Base-by-base conservation (phyloP, 2,329 filamentous ascomycete genomes). In the Diaporthe vaccinii region DNA sequence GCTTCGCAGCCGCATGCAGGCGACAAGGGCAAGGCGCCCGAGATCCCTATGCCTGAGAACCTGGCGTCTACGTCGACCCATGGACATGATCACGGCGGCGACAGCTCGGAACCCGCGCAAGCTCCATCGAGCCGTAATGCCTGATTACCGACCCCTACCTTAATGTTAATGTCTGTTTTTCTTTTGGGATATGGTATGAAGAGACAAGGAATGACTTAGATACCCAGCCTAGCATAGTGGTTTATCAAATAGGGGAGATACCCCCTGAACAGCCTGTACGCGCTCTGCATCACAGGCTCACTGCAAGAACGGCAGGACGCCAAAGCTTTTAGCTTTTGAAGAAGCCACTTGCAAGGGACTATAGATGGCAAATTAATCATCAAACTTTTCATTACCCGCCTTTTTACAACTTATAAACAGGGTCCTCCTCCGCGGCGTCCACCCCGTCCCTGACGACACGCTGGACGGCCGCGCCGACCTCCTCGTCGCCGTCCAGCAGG, bases 351-450 rank as follows among this genome's bases (percentile, higher is more conserved):
- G 57, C 34, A 59, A 34, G 12, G 14, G 22, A 17, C 22, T 0
- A 15, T 4, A 5, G 0, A 55, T 14, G n/a, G 22, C 31, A 55
- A 25, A 12, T 22, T 55, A 2, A 22, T 55, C 8, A 22, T 28
- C 2, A 10, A 17, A 41, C 41, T 17, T 22, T 20, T 39, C 1
- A 28, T 34, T 22, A 7, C 28, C 4, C 15, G 34, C 9, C 17
- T 12, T 28, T 25, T 77, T 22, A 75, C 17, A 44, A 53, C 57
- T 70, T 69, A 62, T 80, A 83, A 46, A 81, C 83, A 22, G 81
- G 81, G 79, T 92, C 90, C 0, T 89, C 90, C 79, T 91, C 89
- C 0, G 87, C 84, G 68, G 84, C 83, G 80, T 91, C 84, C 3
- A 91, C 84, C 1, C 86, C 85, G 6, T 90, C 87, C 46, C 80